Evolutionary conservation across 257 asterid genomes (phyloP).

Genomic region (Penstemon eatonii): DNA sequence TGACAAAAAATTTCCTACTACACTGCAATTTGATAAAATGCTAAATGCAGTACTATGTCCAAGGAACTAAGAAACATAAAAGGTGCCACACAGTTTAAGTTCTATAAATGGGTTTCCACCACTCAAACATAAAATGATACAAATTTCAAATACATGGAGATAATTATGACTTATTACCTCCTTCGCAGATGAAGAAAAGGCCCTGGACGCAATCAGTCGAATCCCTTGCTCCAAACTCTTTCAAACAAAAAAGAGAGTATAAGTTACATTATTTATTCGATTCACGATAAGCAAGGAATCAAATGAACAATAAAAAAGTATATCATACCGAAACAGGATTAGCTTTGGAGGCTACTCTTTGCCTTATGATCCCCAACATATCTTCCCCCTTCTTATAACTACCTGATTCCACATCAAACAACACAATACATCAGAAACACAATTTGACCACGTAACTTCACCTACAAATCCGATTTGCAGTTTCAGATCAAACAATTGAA

Average conservation of each 20-base stretch:
- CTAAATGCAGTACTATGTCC: neutral
- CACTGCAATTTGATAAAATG: neutral
- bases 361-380: conserved; percentile 55
- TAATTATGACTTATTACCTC: conserved; percentile 38
- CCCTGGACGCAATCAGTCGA: conserved; percentile 54
- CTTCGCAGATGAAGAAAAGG: conserved; percentile 64
- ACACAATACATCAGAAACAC: neutral
- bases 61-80: neutral
- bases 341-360: conserved; percentile 40
- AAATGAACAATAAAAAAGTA: neutral
- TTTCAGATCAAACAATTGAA: neutral
- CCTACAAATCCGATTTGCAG: conserved; percentile 5
- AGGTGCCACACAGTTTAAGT: neutral
- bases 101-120: conserved; percentile 8
- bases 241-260: conserved; percentile 17
- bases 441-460: neutral
- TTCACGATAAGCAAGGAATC: neutral
- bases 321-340: conserved; percentile 19
- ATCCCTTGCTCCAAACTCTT: conserved; percentile 48
- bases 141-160: neutral
- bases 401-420: conserved; percentile 28
- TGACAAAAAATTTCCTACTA: neutral
- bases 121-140: neutral
- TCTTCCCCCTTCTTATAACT: conserved; percentile 25
- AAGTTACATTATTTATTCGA: neutral